Conservation (phyloP, 768 basidiomycete genomes). For the Boletus sp. region DNA sequence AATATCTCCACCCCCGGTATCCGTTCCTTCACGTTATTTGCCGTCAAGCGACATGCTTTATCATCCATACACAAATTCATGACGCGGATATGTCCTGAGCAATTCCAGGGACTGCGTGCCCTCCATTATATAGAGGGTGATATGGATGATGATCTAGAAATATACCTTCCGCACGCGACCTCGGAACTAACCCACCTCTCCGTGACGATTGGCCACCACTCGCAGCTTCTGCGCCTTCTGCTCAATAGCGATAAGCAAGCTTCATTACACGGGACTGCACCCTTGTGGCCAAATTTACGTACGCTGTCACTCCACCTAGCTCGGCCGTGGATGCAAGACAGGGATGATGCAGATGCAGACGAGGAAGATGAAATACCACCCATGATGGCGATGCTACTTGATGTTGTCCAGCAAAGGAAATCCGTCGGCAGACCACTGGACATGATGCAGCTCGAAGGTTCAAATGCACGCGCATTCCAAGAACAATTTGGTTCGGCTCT, state of each 20-base stretch:
- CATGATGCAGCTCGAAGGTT: slow-evolving; percentile 27
- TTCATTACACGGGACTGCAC: slow-evolving; percentile 29
- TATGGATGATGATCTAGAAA: slow-evolving; percentile 35
- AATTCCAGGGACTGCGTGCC: slow-evolving; percentile 30
- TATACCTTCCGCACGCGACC: slow-evolving; percentile 32
- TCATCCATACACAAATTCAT: slow-evolving; percentile 36
- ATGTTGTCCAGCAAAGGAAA: slow-evolving; percentile 31
- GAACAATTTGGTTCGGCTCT: slow-evolving; percentile 23
- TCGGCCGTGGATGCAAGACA: slow-evolving; percentile 28
- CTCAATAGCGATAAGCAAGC: slow-evolving; percentile 35
- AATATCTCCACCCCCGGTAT: slow-evolving; percentile 32
- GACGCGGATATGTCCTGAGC: slow-evolving; percentile 33
- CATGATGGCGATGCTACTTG: slow-evolving; percentile 29
- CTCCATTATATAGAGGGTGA: slow-evolving; percentile 35
- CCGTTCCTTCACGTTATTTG: slow-evolving; percentile 23
- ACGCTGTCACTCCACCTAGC: slow-evolving; percentile 28
- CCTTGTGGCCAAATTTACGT: slow-evolving; percentile 31
- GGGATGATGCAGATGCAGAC: slow-evolving; percentile 30
- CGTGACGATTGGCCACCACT: slow-evolving; percentile 31
- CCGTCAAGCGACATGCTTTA: slow-evolving; percentile 26
- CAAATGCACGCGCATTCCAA: slow-evolving; percentile 22
- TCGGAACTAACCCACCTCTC: slow-evolving; percentile 35
- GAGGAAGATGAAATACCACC: slow-evolving; percentile 33
- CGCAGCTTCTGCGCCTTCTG: slow-evolving; percentile 31
- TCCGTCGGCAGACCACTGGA: slow-evolving; percentile 27